Percentiles rank a stretch among this genome's conserved stretches.
Conservation (phyloP, 192 early-diverging fungal genomes). For the Entomortierella parvispora region DNA sequence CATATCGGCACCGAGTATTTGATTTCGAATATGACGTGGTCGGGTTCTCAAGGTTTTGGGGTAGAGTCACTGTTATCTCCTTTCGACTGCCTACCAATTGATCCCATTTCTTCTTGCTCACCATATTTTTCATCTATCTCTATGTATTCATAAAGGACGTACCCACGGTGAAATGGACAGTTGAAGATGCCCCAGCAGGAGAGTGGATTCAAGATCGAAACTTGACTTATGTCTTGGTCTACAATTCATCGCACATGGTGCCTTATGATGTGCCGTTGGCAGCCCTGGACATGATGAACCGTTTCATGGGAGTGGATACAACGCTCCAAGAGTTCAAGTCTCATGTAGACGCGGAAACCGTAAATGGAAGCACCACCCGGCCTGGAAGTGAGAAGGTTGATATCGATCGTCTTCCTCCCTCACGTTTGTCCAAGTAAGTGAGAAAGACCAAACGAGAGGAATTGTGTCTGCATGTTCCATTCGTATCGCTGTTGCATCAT, state of each 20-base stretch:
- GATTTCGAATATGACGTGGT: constrained; percentile 75
- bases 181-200: constrained; percentile 57
- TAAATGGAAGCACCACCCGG: background rate
- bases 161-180: too few species aligned
- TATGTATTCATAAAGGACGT: too few species aligned
- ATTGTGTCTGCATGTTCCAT: too few species aligned
- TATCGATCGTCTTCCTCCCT: constrained; percentile 30
- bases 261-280: constrained; percentile 88
- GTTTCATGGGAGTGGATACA: constrained; percentile 71
- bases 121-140: too few species aligned
- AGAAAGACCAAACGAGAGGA: too few species aligned
- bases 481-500: too few species aligned
- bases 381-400: constrained; percentile 32
- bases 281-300: constrained; percentile 88
- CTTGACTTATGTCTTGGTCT: constrained; percentile 85
- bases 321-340: constrained; percentile 18
- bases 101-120: too few species aligned
- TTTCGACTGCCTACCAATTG: too few species aligned
- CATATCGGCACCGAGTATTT: constrained; percentile 73
- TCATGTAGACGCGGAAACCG: constrained; percentile 13
- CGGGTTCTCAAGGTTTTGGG: constrained; percentile 66
- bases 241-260: constrained; percentile 89
- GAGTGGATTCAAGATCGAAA: constrained; percentile 60
- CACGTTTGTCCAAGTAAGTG: constrained; percentile 21
- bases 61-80: too few species aligned